Conservation (phyloP, 83 land plant species). For the Larix sibirica region DNA sequence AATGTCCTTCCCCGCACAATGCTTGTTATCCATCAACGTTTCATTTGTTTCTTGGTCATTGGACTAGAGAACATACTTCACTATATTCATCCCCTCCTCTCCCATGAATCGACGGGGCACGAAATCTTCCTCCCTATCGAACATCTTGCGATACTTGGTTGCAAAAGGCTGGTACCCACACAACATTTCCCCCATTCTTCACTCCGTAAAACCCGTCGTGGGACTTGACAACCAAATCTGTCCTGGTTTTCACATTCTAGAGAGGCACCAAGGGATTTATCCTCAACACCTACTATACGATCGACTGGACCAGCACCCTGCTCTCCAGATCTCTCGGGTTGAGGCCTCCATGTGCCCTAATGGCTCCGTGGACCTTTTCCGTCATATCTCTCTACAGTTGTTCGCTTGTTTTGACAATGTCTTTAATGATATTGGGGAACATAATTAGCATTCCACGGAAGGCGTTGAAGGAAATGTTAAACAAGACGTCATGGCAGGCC, state of each 20-base stretch:
- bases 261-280: too few species aligned
- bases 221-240: conserved; percentile 56
- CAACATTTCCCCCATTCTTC: conserved; percentile 72
- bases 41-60: conserved; percentile 71
- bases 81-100: conserved; percentile 28
- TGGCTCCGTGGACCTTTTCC: too few species aligned
- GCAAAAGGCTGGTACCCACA: conserved; percentile 79
- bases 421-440: conserved; percentile 56
- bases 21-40: conserved; percentile 67
- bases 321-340: conserved; percentile 35
- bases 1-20: too few species aligned
- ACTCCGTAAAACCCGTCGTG: too few species aligned
- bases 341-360: too few species aligned
- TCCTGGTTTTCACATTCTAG: conserved; percentile 72
- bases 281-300: too few species aligned
- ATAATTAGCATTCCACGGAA: conserved; percentile 63
- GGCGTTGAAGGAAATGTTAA: conserved; percentile 64
- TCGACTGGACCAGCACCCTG: too few species aligned
- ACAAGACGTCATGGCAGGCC: conserved; percentile 69
- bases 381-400: conserved; percentile 48
- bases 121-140: conserved; percentile 55
- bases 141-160: conserved; percentile 64
- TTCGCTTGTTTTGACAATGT: conserved; percentile 42
- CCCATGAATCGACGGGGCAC: conserved; percentile 73
- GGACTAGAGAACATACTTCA: conserved; percentile 71